A percentile compares a stretch with the other conserved stretches of the same genome.
Evolutionary conservation across 192 early-diverging fungal species (phyloP).

Genomic region (Geranomyces variabilis): DNA sequence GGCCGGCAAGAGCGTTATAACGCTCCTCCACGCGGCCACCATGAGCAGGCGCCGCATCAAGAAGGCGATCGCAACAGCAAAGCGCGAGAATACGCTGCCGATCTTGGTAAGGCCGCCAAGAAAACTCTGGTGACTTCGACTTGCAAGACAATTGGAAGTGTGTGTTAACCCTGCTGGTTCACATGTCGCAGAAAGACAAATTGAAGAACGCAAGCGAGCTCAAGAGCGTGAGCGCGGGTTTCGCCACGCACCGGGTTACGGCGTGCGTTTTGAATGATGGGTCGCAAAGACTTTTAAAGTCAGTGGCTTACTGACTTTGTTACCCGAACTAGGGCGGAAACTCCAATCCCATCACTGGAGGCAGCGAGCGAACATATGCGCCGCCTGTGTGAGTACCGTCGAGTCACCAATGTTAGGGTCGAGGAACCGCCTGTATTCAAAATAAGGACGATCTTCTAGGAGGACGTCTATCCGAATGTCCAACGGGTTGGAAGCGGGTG

Average conservation of each 20-base stretch:
- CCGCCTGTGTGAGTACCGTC: too few relatives aligned
- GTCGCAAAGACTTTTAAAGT: too few relatives aligned
- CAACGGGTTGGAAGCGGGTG: slow-evolving; percentile 5
- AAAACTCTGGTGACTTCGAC: too few relatives aligned
- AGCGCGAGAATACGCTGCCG: slow-evolving; percentile 20
- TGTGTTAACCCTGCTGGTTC: not conserved
- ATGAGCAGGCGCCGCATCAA: not conserved
- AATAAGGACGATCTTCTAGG: not conserved
- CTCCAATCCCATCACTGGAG: slow-evolving; percentile 16
- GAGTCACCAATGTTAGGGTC: too few relatives aligned
- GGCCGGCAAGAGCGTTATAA: too few relatives aligned
- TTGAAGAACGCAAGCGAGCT: slow-evolving; percentile 25
- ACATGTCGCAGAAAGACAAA: slow-evolving; percentile 25
- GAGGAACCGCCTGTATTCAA: too few relatives aligned
- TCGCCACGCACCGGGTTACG: slow-evolving; percentile 13
- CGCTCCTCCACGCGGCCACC: not conserved
- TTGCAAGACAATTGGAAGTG: not conserved
- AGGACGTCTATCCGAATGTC: slow-evolving; percentile 25
- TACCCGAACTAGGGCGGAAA: not conserved
- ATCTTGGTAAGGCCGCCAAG: slow-evolving; percentile 7
- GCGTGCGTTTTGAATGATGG: not conserved
- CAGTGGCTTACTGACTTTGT: too few relatives aligned
- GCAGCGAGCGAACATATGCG: too few relatives aligned
- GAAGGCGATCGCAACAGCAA: not conserved
- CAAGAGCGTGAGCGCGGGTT: slow-evolving; percentile 31